phyloP scores from a whole-genome alignment of 441 rosid species.

The Pelargonium fulgidum region DNA sequence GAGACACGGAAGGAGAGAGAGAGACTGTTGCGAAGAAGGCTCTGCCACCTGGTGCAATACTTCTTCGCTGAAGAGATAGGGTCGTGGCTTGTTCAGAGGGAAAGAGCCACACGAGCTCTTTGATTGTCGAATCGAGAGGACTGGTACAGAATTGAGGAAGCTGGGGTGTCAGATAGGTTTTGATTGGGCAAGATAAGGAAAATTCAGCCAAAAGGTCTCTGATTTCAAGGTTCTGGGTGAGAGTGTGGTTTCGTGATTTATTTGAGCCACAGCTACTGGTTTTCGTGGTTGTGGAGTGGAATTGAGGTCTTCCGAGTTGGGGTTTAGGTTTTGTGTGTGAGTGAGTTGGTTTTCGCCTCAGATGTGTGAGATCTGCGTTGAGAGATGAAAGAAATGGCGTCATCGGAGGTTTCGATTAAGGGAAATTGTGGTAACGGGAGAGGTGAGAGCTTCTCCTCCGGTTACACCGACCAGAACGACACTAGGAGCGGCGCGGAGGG shows the following conservation, averaged over 20 bases:
- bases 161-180: slow-evolving; percentile 11
- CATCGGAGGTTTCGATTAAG: slow-evolving; percentile 49
- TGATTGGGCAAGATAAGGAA: neutral
- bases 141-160: slow-evolving; percentile 22
- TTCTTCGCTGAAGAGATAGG: slow-evolving; percentile 4
- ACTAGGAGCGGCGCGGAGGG: slow-evolving; percentile 42
- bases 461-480: slow-evolving; percentile 35
- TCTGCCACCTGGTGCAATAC: slow-evolving; percentile 23
- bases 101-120: neutral
- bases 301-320: slow-evolving; percentile 19
- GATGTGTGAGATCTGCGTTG: slow-evolving; percentile 68
- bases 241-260: too few relatives aligned
- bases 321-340: slow-evolving; percentile 15
- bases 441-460: slow-evolving; percentile 49
- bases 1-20: slow-evolving; percentile 10
- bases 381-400: slow-evolving; percentile 33
- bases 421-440: slow-evolving; percentile 41
- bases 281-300: neutral
- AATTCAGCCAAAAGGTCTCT: neutral
- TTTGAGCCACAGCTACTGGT: neutral
- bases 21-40: slow-evolving; percentile 16
- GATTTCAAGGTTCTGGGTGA: neutral
- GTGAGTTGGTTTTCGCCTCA: slow-evolving; percentile 17
- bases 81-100: slow-evolving; percentile 20
- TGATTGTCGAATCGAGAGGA: slow-evolving; percentile 31